phyloP scores from a whole-genome alignment of 495 filamentous ascomycete species.

The Mycothermus thermophilus region DNA sequence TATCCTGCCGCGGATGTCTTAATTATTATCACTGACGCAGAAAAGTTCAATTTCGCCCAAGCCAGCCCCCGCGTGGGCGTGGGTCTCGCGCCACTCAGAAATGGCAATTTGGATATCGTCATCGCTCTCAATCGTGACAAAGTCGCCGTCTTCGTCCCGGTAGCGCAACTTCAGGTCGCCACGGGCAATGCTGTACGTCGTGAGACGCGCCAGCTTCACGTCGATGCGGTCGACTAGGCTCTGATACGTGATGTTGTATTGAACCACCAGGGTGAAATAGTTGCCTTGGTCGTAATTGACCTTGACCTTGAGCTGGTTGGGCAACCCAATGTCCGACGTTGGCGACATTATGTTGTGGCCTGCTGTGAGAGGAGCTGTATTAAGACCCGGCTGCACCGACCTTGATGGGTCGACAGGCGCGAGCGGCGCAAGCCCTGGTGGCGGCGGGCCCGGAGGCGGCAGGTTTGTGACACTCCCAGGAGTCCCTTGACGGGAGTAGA shows the following conservation, averaged over 20 bases:
- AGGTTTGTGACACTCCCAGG: conserved; percentile 19
- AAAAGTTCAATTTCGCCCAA: conserved; percentile 79
- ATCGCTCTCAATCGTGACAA: conserved; percentile 81
- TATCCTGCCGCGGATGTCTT: too few species aligned
- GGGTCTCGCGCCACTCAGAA: conserved; percentile 74
- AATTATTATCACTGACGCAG: conserved; percentile 36
- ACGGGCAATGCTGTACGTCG: conserved; percentile 61
- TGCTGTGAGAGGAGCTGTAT: conserved; percentile 17
- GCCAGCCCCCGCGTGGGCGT: conserved; percentile 50
- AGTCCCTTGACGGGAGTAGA: conserved; percentile 31
- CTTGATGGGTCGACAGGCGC: conserved; percentile 13
- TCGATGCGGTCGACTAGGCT: conserved; percentile 94
- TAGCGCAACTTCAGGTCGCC: conserved; percentile 75
- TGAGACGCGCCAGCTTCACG: conserved; percentile 74
- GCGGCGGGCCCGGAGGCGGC: conserved; percentile 20
- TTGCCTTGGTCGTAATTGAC: conserved; percentile 69
- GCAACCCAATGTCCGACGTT: conserved; percentile 43
- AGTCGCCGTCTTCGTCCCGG: conserved; percentile 83
- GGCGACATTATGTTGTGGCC: conserved; percentile 25
- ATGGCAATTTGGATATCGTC: conserved; percentile 93
- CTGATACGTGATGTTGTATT: conserved; percentile 83
- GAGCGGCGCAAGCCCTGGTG: conserved; percentile 19
- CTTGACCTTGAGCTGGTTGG: conserved; percentile 85
- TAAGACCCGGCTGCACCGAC: conserved; percentile 18
- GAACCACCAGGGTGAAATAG: conserved; percentile 83